Conservation (phyloP, 495 filamentous ascomycete species). For the Lasiosphaeria hispida region DNA sequence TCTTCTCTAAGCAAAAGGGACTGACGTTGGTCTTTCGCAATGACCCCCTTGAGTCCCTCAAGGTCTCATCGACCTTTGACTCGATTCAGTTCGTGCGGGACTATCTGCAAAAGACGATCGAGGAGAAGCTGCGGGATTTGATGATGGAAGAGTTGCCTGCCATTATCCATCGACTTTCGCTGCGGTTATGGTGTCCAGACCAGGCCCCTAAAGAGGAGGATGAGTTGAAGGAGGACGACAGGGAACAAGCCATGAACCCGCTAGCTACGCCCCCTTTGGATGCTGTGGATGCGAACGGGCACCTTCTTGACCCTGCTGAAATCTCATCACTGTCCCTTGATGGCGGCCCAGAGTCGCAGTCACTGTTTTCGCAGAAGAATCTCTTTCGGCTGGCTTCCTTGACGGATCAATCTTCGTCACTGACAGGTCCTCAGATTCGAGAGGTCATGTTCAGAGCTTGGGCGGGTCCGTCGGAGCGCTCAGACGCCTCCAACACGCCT, state of each 20-base stretch:
- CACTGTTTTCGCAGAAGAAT: constrained; percentile 89
- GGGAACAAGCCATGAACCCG: constrained; percentile 65
- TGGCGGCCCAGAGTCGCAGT: constrained; percentile 70
- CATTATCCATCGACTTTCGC: constrained; percentile 89
- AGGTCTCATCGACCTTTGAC: constrained; percentile 97
- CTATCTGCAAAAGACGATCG: constrained; percentile 94
- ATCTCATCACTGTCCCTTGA: constrained; percentile 75
- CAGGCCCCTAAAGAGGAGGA: constrained; percentile 61
- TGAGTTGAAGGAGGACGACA: constrained; percentile 44
- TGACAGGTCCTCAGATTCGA: constrained; percentile 79
- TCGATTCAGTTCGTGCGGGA: constrained; percentile 97
- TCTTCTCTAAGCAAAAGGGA: constrained; percentile 96
- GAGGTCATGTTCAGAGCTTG: constrained; percentile 89
- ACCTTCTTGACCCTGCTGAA: constrained; percentile 67
- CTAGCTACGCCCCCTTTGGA: constrained; percentile 76
- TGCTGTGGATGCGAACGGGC: constrained; percentile 71
- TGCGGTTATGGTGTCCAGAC: constrained; percentile 87
- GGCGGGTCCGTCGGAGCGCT: constrained; percentile 74
- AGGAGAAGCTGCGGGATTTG: constrained; percentile 83
- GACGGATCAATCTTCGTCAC: constrained; percentile 77
- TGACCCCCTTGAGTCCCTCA: constrained; percentile 94
- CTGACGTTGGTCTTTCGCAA: constrained; percentile 96
- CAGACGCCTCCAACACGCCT: constrained; percentile 57
- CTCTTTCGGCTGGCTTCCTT: constrained; percentile 72
- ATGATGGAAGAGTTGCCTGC: constrained; percentile 98